Percentiles rank a stretch among this genome's conserved stretches.
Evolutionary conservation across 75 land plant species (phyloP).

Genomic region (Cryptomeria japonica): DNA sequence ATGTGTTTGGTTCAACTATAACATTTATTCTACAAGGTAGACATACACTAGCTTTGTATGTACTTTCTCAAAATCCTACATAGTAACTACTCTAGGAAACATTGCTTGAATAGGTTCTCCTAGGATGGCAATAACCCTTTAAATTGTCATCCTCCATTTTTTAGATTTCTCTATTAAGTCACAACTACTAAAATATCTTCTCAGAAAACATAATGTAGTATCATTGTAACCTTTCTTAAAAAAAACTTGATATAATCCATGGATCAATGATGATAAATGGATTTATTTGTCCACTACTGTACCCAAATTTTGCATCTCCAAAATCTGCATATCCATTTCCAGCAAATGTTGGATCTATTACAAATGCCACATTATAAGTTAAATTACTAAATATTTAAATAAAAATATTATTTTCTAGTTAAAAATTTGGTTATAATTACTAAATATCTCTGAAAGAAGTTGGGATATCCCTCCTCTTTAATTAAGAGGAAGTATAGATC

Average conservation of each 20-base stretch:
- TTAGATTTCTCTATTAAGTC: background rate
- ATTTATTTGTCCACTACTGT: conserved; percentile 41
- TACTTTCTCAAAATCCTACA: conserved; percentile 55
- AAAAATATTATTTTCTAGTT: too few relatives aligned
- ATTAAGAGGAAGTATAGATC: too few relatives aligned
- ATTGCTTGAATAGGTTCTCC: background rate
- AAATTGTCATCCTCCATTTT: background rate
- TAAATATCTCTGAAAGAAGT: too few relatives aligned
- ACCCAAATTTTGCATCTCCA: conserved; percentile 17
- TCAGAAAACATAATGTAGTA: background rate
- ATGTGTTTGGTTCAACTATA: conserved; percentile 39
- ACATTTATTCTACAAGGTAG: conserved; percentile 42
- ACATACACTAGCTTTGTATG: conserved; percentile 39
- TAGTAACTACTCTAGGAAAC: conserved; percentile 63
- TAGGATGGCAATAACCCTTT: background rate
- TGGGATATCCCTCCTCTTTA: too few relatives aligned
- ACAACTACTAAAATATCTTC: background rate
- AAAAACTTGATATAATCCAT: background rate
- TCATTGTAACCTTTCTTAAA: background rate
- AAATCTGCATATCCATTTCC: too few relatives aligned
- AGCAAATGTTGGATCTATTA: background rate
- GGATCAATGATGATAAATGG: conserved; percentile 27
- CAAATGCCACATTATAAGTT: conserved; percentile 14
- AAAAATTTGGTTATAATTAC: too few relatives aligned
- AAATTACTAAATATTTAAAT: too few relatives aligned